Percentiles rank a stretch among this genome's conserved stretches.
Conservation (phyloP, 345 rosid genomes). For the Salix suchowensis region DNA sequence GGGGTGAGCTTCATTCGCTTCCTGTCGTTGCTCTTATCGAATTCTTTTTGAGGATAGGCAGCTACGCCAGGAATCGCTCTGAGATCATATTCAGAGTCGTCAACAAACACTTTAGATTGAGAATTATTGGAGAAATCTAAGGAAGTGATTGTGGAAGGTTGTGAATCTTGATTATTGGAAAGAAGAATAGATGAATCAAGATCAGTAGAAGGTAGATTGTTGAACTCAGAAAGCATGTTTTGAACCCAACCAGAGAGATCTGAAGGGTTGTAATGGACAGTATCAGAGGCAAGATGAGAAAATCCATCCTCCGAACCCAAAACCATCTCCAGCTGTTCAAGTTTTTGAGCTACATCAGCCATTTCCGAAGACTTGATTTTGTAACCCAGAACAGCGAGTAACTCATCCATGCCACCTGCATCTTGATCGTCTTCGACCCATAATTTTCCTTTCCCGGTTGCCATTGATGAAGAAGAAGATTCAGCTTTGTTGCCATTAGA, state of each 20-base stretch:
- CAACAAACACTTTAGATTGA: slow-evolving; percentile 10
- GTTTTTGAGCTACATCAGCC: slow-evolving; percentile 33
- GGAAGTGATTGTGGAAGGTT: not conserved
- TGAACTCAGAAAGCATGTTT: slow-evolving; percentile 29
- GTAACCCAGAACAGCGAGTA: slow-evolving; percentile 30
- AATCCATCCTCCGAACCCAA: slow-evolving; percentile 25
- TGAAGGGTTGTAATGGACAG: slow-evolving; percentile 31
- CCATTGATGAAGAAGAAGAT: slow-evolving; percentile 28
- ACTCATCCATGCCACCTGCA: slow-evolving; percentile 34
- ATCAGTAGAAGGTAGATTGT: not conserved
- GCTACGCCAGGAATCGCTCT: slow-evolving; percentile 32
- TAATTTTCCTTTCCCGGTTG: slow-evolving; percentile 34
- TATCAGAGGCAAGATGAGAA: slow-evolving; percentile 20
- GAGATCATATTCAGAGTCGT: slow-evolving; percentile 29
- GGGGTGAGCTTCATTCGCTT: slow-evolving; percentile 16
- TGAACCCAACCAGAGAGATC: slow-evolving; percentile 34
- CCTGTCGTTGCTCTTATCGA: slow-evolving; percentile 1
- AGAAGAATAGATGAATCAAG: not conserved
- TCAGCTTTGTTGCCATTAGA: slow-evolving; percentile 9
- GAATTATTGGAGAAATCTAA: not conserved
- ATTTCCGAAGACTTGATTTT: slow-evolving; percentile 29
- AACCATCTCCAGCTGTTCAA: slow-evolving; percentile 34
- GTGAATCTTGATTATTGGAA: slow-evolving; percentile 4
- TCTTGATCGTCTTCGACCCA: slow-evolving; percentile 44
- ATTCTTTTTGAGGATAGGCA: slow-evolving; percentile 19